Evolutionary conservation across 768 basidiomycete species (phyloP).

Genomic region (Termitomyces sp.): DNA sequence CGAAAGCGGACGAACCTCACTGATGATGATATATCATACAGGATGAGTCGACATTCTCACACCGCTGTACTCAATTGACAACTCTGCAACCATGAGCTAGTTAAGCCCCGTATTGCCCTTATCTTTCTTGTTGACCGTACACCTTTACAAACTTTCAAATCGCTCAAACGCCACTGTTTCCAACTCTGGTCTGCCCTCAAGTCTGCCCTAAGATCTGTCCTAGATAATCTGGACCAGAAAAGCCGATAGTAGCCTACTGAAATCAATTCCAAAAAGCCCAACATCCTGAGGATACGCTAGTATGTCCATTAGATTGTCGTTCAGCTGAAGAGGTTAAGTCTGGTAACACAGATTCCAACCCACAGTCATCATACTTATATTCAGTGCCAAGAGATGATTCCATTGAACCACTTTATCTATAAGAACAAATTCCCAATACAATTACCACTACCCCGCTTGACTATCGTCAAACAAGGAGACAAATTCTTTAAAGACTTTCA

Average conservation of each 20-base stretch:
- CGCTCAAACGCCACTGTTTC: conserved; percentile 8
- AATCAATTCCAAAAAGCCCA: background rate
- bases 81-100: background rate
- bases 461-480: conserved; percentile 36
- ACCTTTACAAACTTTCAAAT: conserved; percentile 13
- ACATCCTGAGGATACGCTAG: conserved; percentile 22
- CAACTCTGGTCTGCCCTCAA: background rate
- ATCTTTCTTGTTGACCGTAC: background rate
- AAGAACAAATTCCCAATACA: background rate
- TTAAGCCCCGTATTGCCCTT: background rate
- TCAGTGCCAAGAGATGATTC: background rate
- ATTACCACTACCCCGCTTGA: background rate
- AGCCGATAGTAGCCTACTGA: background rate
- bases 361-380: conserved; percentile 16
- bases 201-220: background rate
- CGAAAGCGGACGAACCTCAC: too few relatives aligned
- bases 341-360: conserved; percentile 14
- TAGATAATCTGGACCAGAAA: conserved; percentile 16
- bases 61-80: background rate
- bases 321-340: conserved; percentile 29
- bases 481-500: conserved; percentile 39
- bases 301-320: conserved; percentile 25
- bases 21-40: too few relatives aligned
- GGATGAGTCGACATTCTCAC: too few relatives aligned
- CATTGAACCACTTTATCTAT: background rate